Conservation (phyloP, 352 stramenopile genomes). For the Phytophthora pisi region DNA sequence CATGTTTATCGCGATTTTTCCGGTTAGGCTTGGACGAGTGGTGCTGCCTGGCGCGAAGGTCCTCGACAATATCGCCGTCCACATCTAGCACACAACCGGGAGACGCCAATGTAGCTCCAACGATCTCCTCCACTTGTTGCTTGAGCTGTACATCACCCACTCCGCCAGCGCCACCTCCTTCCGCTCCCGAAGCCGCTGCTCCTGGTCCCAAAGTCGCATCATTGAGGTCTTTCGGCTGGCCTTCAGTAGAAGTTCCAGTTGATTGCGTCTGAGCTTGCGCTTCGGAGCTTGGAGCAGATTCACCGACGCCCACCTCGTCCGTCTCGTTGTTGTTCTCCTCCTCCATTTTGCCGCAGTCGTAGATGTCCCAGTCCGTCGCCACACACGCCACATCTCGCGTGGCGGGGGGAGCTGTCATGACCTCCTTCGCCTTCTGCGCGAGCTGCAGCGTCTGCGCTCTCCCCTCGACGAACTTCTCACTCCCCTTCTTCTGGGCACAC, state of each 20-base stretch:
- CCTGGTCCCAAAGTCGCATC: constrained; percentile 9
- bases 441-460: constrained; percentile 75
- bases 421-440: constrained; percentile 81
- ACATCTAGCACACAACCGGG: constrained; percentile 81
- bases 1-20: constrained; percentile 21
- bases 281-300: not conserved
- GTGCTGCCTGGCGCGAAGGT: constrained; percentile 63
- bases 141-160: constrained; percentile 65
- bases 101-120: constrained; percentile 73
- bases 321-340: constrained; percentile 34
- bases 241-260: constrained; percentile 18
- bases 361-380: constrained; percentile 89
- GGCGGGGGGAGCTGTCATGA: constrained; percentile 81
- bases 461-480: constrained; percentile 76
- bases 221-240: constrained; percentile 18
- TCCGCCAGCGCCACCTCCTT: constrained; percentile 30
- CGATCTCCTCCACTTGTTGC: constrained; percentile 81
- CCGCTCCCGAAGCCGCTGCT: constrained; percentile 10
- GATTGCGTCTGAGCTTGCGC: constrained; percentile 15
- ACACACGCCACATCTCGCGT: constrained; percentile 74
- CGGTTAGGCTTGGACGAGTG: constrained; percentile 29
- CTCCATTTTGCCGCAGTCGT: constrained; percentile 55
- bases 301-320: constrained; percentile 29
- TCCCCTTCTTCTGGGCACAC: constrained; percentile 77
- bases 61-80: constrained; percentile 79